These are phyloP conservation scores for Punica granatum DNA, from an alignment of 345 rosid genomes.

Conservation along the genomic window DNA sequence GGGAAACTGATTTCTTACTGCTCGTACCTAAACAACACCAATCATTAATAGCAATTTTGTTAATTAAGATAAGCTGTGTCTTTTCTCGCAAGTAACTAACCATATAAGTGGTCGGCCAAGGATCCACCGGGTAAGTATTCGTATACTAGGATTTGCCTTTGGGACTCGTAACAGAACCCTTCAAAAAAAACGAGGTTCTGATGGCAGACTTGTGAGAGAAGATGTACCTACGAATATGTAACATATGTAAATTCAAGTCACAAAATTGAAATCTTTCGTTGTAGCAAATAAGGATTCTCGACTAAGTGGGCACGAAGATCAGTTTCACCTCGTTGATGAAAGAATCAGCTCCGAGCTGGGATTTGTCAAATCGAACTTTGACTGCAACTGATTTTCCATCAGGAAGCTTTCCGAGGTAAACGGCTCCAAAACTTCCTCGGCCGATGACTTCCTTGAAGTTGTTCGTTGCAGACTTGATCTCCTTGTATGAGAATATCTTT, in stretches of 20 bases:
- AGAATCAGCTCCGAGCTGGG: constrained; percentile 92
- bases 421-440: constrained; percentile 86
- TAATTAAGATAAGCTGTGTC: neutral
- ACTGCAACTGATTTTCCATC: constrained; percentile 79
- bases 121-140: constrained; percentile 88
- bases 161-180: constrained; percentile 80
- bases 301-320: neutral
- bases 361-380: constrained; percentile 75
- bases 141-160: constrained; percentile 81
- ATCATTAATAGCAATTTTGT: neutral
- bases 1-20: constrained; percentile 40
- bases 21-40: constrained; percentile 34
- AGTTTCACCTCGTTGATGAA: constrained; percentile 70
- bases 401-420: constrained; percentile 71
- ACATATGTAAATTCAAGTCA: neutral
- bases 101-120: constrained; percentile 73
- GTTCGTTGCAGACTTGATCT: constrained; percentile 72
- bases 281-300: neutral
- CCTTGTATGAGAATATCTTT: constrained; percentile 66
- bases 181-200: constrained; percentile 83
- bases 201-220: constrained; percentile 69
- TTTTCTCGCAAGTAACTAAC: constrained; percentile 22
- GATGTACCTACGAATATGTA: constrained; percentile 42
- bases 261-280: neutral
- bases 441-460: constrained; percentile 81